Evolutionary conservation across 2,329 filamentous ascomycete species (phyloP).

Genomic region (Apiospora kogelbergensis): DNA sequence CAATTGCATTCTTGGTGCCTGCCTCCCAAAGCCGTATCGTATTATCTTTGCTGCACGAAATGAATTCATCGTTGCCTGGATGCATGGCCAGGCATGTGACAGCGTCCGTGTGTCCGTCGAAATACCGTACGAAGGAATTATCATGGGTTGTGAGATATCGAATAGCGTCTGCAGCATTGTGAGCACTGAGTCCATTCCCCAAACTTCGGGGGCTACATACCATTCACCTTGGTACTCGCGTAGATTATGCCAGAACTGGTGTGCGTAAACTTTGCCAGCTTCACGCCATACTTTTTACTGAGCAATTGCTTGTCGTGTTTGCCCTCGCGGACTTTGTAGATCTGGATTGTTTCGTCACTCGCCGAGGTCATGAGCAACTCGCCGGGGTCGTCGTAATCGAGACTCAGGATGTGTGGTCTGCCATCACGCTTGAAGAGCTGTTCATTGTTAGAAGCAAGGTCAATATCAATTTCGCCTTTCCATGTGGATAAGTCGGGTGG

Average conservation of each 20-base stretch:
- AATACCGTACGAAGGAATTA: constrained; percentile 95
- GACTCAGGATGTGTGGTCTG: constrained; percentile 72
- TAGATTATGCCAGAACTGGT: constrained; percentile 90
- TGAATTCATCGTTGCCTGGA: constrained; percentile 84
- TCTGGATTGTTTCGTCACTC: constrained; percentile 91
- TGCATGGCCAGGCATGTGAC: constrained; percentile 85
- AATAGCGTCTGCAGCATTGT: constrained; percentile 62
- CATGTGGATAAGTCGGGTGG: background rate
- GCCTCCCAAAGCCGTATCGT: constrained; percentile 91
- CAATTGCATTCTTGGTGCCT: constrained; percentile 75
- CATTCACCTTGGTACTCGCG: constrained; percentile 91
- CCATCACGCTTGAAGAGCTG: constrained; percentile 63
- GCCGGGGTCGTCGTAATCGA: constrained; percentile 95
- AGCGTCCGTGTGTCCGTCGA: constrained; percentile 80
- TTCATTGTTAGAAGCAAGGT: background rate
- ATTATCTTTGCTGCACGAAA: constrained; percentile 88
- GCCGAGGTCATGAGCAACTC: constrained; percentile 89
- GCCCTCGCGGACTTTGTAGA: constrained; percentile 92
- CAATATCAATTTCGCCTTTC: background rate
- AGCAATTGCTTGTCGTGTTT: constrained; percentile 85
- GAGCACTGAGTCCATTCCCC: background rate
- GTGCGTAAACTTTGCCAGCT: constrained; percentile 92
- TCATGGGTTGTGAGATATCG: constrained; percentile 90
- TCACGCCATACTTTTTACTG: constrained; percentile 95
- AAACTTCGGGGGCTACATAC: constrained; percentile 41